Percentiles rank a stretch among this genome's conserved stretches.
These are phyloP conservation scores for Penicillium sp. DNA, from an alignment of 2,329 filamentous ascomycete species.

Conservation along the genomic window DNA sequence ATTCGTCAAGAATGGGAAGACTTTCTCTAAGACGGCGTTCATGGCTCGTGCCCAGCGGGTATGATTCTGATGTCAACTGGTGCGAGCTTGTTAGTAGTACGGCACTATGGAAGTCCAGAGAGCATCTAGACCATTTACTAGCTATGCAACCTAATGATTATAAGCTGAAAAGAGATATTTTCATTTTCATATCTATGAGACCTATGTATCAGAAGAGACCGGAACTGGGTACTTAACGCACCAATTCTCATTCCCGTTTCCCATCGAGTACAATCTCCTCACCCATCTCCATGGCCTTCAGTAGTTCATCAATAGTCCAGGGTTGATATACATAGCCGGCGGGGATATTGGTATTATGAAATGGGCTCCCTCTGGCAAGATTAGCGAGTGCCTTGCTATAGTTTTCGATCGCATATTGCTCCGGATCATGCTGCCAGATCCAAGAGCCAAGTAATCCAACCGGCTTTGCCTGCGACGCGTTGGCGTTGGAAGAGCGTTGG, in stretches of 20 bases:
- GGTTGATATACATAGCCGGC: constrained; percentile 26
- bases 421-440: constrained; percentile 19
- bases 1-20: constrained; percentile 35
- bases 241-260: constrained; percentile 2
- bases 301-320: constrained; percentile 29
- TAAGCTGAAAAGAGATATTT: no score
- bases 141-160: no score
- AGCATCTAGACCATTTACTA: no score
- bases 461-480: background rate
- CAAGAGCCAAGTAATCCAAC: constrained; percentile 12
- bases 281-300: constrained; percentile 1
- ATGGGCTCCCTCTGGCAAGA: constrained; percentile 22
- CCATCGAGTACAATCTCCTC: constrained; percentile 10
- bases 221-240: background rate
- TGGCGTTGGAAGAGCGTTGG: background rate
- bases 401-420: constrained; percentile 27
- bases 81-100: no score
- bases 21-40: constrained; percentile 30
- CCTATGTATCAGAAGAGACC: background rate
- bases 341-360: constrained; percentile 33
- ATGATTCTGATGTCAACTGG: constrained; percentile 4
- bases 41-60: constrained; percentile 31
- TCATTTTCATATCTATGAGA: no score
- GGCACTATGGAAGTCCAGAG: no score
- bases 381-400: constrained; percentile 25